Percentiles rank a stretch among this genome's conserved stretches.
Evolutionary conservation across 441 rosid genomes (phyloP).

Genomic region (Euphorbia corollata): DNA sequence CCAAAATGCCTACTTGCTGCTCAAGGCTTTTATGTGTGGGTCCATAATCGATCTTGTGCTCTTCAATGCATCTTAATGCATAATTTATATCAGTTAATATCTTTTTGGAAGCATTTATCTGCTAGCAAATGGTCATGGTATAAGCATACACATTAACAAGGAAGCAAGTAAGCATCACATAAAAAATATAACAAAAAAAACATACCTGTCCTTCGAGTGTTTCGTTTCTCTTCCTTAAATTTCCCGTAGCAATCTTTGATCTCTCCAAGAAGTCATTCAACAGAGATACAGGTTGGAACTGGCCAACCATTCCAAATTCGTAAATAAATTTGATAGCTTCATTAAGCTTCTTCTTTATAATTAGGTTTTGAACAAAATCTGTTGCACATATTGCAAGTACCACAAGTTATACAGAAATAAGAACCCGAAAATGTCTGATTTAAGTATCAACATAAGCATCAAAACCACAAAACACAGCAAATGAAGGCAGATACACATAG

Average conservation of each 20-base stretch:
- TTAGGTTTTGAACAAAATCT: constrained; percentile 35
- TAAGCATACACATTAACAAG: neutral
- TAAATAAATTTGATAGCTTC: constrained; percentile 31
- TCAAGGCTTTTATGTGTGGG: constrained; percentile 5
- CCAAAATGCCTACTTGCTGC: constrained; percentile 12
- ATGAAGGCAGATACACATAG: neutral
- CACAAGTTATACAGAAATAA: neutral
- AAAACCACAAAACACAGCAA: neutral
- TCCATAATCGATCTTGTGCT: constrained; percentile 22
- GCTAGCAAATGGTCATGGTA: neutral
- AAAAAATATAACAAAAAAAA: neutral
- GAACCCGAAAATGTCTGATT: neutral
- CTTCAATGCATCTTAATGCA: constrained; percentile 24
- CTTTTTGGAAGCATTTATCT: constrained; percentile 22
- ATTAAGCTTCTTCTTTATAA: constrained; percentile 20
- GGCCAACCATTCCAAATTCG: constrained; percentile 24
- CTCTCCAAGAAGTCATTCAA: constrained; percentile 21
- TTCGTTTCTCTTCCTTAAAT: constrained; percentile 1
- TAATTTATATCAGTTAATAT: constrained; percentile 22
- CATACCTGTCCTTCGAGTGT: constrained; percentile 22
- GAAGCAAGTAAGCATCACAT: neutral
- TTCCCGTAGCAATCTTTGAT: constrained; percentile 11
- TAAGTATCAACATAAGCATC: neutral
- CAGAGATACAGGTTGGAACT: constrained; percentile 27
- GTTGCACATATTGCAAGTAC: constrained; percentile 2